phyloP scores from a whole-genome alignment of 1,284 basidiomycete genomes.

The Austropuccinia psidii region DNA sequence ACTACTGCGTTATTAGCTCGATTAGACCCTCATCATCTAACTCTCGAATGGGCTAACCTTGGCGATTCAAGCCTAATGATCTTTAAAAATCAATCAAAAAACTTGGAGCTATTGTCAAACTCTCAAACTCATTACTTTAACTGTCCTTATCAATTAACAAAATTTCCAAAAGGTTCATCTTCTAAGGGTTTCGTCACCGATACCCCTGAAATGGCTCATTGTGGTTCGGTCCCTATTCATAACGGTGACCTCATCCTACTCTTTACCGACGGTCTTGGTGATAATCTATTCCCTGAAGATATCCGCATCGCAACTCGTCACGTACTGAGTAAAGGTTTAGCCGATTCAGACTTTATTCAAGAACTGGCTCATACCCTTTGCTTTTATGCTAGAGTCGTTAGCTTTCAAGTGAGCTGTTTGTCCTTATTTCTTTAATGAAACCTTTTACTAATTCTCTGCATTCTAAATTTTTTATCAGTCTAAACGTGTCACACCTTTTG shows the following conservation, averaged over 20 bases:
- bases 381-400: neutral
- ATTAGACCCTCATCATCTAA: neutral
- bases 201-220: slow-evolving; percentile 13
- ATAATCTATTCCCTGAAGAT: slow-evolving; percentile 30
- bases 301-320: neutral
- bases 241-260: slow-evolving; percentile 29
- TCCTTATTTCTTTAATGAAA: neutral
- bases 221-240: neutral
- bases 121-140: slow-evolving; percentile 35
- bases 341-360: neutral
- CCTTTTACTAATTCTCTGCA: neutral
- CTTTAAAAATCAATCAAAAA: neutral
- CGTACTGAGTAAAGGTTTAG: neutral
- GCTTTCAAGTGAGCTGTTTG: slow-evolving; percentile 15
- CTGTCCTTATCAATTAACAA: slow-evolving; percentile 36
- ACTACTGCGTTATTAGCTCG: slow-evolving; percentile 28
- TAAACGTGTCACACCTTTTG: slow-evolving; percentile 19
- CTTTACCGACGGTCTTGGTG: slow-evolving; percentile 24
- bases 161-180: neutral
- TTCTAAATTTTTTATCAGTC: neutral
- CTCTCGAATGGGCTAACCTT: slow-evolving; percentile 6
- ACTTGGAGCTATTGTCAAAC: neutral
- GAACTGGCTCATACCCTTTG: neutral
- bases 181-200: neutral
- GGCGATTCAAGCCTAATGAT: slow-evolving; percentile 25